Base-by-base conservation (phyloP, 1,139 yeast species). In the Ashbya aceris region DNA sequence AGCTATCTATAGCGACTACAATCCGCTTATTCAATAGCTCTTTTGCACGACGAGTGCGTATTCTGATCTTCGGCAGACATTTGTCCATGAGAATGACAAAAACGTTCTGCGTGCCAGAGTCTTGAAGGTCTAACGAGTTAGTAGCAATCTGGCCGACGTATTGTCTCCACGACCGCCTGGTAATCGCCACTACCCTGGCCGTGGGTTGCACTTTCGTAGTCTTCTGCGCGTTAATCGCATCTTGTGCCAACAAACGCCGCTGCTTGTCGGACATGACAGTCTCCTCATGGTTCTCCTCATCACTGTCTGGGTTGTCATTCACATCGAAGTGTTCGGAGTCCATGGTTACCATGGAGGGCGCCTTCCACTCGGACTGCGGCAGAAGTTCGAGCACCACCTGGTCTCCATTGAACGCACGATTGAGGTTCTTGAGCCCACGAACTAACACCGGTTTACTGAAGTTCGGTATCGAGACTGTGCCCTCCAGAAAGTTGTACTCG, bases 61-160 rank as follows among this genome's bases (percentile, higher is more conserved):
- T 87, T 56, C 95, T 71, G 40, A 93, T 75, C 51, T 84, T 79
- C 13, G 99, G 98, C 48, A 91, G 73, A 10, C 87, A 78, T 55
- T 78, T 78, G 62, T 93, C 97, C 91, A 91, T 81, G 47, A 94
- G 74, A 41, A 83, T 71, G 7, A 91, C 95, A 59, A 91, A 82
- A 45, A 94, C 91, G 38, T 77, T 77, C 56, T 81, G 81, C 13
- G 85, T 75, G 5, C 94, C 74, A 44, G 65, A 65, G 34, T 56
- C 56, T 38, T 73, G 73, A 14, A 68, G 67, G 32, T 79, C 73
- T 1, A 83, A 82, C 3, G 95, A 81, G 30, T 81, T 74, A 36
- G 93, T 83, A 4, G 93, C 83, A 49, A 93, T 74, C 61, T 89
- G 97, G 12, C 98, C 98, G 39, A 91, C 98, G 56, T 89, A 93